Percentiles rank a stretch among this genome's conserved stretches.
These are phyloP conservation scores for Heterobasidion annosum DNA, from an alignment of 1,284 basidiomycete genomes.

Conservation along the genomic window DNA sequence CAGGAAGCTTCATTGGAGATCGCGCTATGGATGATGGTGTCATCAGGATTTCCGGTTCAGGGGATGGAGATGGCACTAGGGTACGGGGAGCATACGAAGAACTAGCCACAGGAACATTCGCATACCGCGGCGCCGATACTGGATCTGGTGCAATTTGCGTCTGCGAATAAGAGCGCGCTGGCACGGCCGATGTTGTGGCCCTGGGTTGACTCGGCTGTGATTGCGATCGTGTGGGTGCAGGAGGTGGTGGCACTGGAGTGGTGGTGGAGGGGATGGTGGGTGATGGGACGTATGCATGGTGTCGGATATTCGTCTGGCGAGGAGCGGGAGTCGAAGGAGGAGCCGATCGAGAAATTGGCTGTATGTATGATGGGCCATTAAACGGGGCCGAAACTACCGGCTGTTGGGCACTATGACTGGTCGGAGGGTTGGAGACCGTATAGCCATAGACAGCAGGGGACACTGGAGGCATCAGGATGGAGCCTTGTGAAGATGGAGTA, in stretches of 20 bases:
- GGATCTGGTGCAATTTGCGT: neutral
- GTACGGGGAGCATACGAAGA: slow-evolving; percentile 6
- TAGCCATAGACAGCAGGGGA: slow-evolving; percentile 10
- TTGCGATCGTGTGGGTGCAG: slow-evolving; percentile 6
- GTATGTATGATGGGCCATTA: neutral
- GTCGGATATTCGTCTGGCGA: slow-evolving; percentile 9
- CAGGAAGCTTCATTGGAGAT: slow-evolving; percentile 8
- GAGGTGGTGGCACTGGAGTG: neutral
- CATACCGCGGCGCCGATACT: neutral
- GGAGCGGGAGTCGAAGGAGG: neutral
- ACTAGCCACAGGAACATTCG: slow-evolving; percentile 3
- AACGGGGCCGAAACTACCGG: neutral
- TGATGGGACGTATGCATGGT: slow-evolving; percentile 8
- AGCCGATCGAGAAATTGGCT: neutral
- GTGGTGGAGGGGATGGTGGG: slow-evolving; percentile 2
- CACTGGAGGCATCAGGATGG: slow-evolving; percentile 3
- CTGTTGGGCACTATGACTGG: neutral
- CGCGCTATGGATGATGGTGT: slow-evolving; percentile 12
- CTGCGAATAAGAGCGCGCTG: slow-evolving; percentile 1
- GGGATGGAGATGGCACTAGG: slow-evolving; percentile 9
- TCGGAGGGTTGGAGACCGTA: neutral
- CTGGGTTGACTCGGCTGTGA: slow-evolving; percentile 5
- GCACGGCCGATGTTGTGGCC: neutral
- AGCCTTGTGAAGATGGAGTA: slow-evolving; percentile 12
- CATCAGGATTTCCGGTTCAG: slow-evolving; percentile 9